Base-by-base conservation (phyloP, 2,329 filamentous ascomycete species). In the Lachnellula subtilissima region DNA sequence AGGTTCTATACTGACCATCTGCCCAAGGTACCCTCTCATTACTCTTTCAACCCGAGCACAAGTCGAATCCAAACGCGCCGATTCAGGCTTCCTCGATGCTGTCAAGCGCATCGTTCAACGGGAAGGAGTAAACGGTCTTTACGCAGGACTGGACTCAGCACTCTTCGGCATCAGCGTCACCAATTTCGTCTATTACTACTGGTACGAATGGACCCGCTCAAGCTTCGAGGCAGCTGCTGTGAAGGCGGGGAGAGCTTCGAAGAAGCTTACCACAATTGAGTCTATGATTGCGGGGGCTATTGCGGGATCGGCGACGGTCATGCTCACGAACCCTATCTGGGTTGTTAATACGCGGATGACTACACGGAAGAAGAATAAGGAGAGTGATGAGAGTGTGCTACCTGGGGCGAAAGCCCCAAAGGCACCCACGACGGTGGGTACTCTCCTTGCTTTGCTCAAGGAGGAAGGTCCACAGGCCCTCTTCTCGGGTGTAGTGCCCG, bases 101-200 rank as follows among this genome's bases (percentile, higher is more conserved):
- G 86, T 94, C 59, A 85, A 86, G 66, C 85, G 86, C 67, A 97
- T 99, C 71, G 82, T 99, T 61, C 88, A 92, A 65, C 89, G 94
- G 65, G 94, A 99, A 75, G 94, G 94, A 67, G 77, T 97, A 55
- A 78, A 83, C 2, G 94, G 94, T 35, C 84, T 99, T 37, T 99
- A 97, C 72, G 86, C 94, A 6, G 94, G 94, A 43, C 84, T 99
- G 57, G 91, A 96, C 73, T 95, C 89, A 60, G 94, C 94, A 51
- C 80, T 99, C 47, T 97, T 99, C 73, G 94, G 94, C 72, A 97
- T 99, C 78, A 94, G 89, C 73, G 87, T 99, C 65, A 99, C 94
- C 67, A 99, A 99, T 79, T 99, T 99, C 72, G 93, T 99, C 48
- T 99, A 99, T 81, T 99, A 99, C 78, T 99, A 97, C 80, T 99